Conservation (phyloP, 2,329 filamentous ascomycete genomes). For the Chaetomiaceae sp. region DNA sequence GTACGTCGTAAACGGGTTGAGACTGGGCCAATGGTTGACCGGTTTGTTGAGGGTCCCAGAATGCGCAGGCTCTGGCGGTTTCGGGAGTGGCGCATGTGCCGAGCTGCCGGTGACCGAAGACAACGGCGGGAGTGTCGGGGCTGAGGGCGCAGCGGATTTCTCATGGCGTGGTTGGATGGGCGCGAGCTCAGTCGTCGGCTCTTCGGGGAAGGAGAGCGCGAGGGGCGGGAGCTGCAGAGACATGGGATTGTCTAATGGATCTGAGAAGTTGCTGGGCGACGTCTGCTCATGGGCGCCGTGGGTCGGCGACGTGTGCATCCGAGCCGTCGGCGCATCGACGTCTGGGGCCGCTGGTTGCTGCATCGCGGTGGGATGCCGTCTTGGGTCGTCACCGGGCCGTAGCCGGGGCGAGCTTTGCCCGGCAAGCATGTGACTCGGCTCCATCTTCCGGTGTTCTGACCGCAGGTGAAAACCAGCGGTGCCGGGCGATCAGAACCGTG, state of each 20-base stretch:
- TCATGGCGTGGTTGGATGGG: conserved; percentile 37
- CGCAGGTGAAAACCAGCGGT: conserved; percentile 13
- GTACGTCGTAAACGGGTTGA: conserved; percentile 48
- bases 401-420: conserved; percentile 21
- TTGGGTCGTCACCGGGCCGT: conserved; percentile 2
- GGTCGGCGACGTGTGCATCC: background rate
- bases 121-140: conserved; percentile 39
- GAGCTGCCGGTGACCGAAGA: conserved; percentile 37
- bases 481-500: conserved; percentile 11
- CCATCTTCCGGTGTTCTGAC: conserved; percentile 30
- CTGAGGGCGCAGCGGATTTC: conserved; percentile 25
- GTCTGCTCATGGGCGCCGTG: background rate
- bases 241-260: conserved; percentile 1
- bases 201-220: conserved; percentile 30
- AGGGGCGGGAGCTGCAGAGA: conserved; percentile 23
- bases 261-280: background rate
- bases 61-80: conserved; percentile 7
- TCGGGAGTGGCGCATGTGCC: conserved; percentile 23
- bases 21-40: conserved; percentile 42
- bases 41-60: conserved; percentile 19
- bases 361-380: background rate
- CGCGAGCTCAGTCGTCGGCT: conserved; percentile 38
- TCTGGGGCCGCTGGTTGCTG: background rate
- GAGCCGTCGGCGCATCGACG: background rate
- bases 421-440: conserved; percentile 45